A percentile compares a stretch with the other conserved stretches of the same genome.
Evolutionary conservation across 2,329 filamentous ascomycete species (phyloP).

Genomic region (Trichoderma koningii): DNA sequence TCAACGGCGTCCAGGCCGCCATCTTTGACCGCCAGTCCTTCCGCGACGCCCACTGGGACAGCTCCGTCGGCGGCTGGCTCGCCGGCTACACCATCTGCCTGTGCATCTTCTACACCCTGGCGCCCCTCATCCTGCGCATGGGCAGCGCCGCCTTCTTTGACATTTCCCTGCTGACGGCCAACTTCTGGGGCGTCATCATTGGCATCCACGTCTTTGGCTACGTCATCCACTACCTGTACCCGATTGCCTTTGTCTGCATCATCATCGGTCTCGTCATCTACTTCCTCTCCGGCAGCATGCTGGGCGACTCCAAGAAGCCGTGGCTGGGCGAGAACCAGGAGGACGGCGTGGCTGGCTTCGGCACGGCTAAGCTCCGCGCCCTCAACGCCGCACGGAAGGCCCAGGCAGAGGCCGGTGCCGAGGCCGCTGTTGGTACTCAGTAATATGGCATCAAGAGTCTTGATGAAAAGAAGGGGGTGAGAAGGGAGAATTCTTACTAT

Average conservation of each 20-base stretch:
- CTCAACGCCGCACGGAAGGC: constrained; percentile 57
- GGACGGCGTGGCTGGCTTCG: constrained; percentile 73
- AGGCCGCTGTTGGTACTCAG: neutral
- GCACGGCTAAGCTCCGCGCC: constrained; percentile 80
- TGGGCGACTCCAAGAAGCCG: constrained; percentile 90
- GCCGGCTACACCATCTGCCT: constrained; percentile 87
- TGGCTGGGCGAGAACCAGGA: constrained; percentile 92
- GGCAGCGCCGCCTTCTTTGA: constrained; percentile 94
- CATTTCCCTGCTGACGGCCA: constrained; percentile 87
- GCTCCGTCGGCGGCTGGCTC: constrained; percentile 75
- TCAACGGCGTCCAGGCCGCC: constrained; percentile 86
- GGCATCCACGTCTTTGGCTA: constrained; percentile 84
- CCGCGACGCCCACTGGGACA: constrained; percentile 63
- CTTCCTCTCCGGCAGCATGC: constrained; percentile 77
- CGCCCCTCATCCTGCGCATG: constrained; percentile 85
- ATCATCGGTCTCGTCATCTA: constrained; percentile 83
- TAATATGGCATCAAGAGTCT: neutral
- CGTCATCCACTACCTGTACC: constrained; percentile 85
- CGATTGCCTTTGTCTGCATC: constrained; percentile 92
- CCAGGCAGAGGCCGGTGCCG: constrained; percentile 17
- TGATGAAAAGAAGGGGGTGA: neutral
- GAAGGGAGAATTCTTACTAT: neutral
- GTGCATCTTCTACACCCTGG: constrained; percentile 81
- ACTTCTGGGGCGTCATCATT: constrained; percentile 96
- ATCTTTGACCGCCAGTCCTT: constrained; percentile 88